phyloP scores from a whole-genome alignment of 139 green algal genomes.

The Raphidocelis subcapitata region DNA sequence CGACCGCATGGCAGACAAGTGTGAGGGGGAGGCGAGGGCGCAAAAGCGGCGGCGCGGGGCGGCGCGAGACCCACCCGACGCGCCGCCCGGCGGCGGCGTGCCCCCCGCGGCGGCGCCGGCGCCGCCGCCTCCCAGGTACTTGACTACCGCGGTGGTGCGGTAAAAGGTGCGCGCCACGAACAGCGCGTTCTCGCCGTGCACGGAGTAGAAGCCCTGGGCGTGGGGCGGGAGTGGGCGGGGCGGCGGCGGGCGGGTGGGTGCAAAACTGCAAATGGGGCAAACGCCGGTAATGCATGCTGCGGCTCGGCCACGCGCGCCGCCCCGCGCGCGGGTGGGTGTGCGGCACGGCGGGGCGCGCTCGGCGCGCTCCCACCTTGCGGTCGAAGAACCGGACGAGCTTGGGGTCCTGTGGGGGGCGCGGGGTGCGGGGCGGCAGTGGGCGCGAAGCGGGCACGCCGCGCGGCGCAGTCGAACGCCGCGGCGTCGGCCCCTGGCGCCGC shows the following conservation, averaged over 20 bases:
- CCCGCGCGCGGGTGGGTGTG: background rate
- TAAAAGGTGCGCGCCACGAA: constrained; percentile 82
- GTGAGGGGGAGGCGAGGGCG: too few relatives aligned
- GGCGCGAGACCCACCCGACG: too few relatives aligned
- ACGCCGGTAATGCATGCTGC: background rate
- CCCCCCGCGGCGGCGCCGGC: background rate
- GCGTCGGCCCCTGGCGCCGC: background rate
- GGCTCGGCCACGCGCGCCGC: too few relatives aligned
- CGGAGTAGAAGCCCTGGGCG: constrained; percentile 74
- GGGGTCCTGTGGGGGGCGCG: constrained; percentile 37
- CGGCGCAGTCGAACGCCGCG: background rate
- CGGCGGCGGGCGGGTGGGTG: background rate
- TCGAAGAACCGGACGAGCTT: constrained; percentile 69
- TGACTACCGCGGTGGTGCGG: constrained; percentile 71
- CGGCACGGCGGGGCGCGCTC: background rate
- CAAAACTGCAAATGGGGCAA: background rate
- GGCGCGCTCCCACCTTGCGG: constrained; percentile 48
- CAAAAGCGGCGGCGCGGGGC: too few relatives aligned
- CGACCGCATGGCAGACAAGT: too few relatives aligned
- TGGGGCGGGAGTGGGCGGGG: background rate
- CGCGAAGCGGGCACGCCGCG: background rate
- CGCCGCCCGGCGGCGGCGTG: background rate
- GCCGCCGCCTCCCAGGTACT: constrained; percentile 39
- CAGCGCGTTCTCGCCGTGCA: constrained; percentile 79
- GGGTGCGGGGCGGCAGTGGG: background rate